Percentiles rank a stretch among this genome's conserved stretches.
Evolutionary conservation across 2,329 filamentous ascomycete genomes (phyloP).

Genomic region (Neonectria punicea): DNA sequence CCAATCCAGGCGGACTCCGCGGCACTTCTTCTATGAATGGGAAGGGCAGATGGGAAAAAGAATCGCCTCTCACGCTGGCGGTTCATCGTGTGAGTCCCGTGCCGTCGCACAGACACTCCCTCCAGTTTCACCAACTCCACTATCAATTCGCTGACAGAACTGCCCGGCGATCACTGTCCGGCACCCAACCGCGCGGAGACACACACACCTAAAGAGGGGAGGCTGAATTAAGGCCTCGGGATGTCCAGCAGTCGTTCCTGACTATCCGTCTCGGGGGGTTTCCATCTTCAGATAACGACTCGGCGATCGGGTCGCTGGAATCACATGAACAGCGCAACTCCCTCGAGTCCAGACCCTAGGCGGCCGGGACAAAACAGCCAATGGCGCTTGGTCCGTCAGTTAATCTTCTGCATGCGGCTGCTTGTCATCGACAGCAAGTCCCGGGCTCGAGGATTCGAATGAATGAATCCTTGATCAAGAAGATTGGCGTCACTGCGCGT

Average conservation of each 20-base stretch:
- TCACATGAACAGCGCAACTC: constrained; percentile 2
- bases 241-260: constrained; percentile 39
- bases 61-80: not conserved
- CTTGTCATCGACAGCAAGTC: not conserved
- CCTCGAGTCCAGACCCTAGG: constrained; percentile 25
- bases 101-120: not conserved
- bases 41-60: not conserved
- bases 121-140: not conserved
- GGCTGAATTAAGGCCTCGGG: constrained; percentile 28
- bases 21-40: not conserved
- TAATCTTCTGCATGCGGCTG: not conserved
- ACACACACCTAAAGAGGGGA: not conserved
- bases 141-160: not conserved
- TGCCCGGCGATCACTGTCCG: not conserved
- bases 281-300: constrained; percentile 36
- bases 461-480: not conserved
- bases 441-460: not conserved
- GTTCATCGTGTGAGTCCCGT: not conserved
- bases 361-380: constrained; percentile 37
- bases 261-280: constrained; percentile 35
- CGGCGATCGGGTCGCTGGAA: constrained; percentile 32
- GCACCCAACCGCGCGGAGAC: not conserved
- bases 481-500: not conserved
- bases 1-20: not conserved
- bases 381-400: constrained; percentile 25